Evolutionary conservation across 148 eudicot genomes (phyloP).

Genomic region (Linanthus parryae): DNA sequence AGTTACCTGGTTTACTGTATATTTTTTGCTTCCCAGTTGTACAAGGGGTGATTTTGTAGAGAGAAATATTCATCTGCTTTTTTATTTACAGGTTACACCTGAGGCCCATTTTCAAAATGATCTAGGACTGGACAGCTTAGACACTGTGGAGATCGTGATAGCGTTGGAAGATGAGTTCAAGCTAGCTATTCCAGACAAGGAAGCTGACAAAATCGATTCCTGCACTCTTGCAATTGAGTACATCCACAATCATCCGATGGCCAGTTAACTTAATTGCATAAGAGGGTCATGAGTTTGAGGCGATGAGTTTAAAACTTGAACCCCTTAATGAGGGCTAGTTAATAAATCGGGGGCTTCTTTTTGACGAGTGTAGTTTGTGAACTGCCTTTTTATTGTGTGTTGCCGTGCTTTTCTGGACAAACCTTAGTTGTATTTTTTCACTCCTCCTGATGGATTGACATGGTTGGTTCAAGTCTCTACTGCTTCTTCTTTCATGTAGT

Average conservation of each 20-base stretch:
- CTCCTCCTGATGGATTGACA: no score
- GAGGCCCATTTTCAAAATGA: slow-evolving; percentile 36
- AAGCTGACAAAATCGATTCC: slow-evolving; percentile 81
- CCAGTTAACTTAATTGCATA: slow-evolving; percentile 30
- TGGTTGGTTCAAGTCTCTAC: no score
- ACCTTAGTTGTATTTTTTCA: no score
- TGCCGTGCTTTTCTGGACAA: no score
- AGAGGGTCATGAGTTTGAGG: not conserved
- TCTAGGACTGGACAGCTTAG: slow-evolving; percentile 38
- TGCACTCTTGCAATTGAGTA: slow-evolving; percentile 72
- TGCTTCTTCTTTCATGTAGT: no score
- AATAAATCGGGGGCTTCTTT: not conserved
- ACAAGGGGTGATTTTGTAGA: no score
- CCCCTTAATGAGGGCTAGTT: no score
- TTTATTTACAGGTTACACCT: slow-evolving; percentile 24
- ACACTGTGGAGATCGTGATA: slow-evolving; percentile 46
- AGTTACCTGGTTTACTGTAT: no score
- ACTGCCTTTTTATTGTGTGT: no score
- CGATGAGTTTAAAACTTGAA: not conserved
- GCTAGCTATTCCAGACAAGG: slow-evolving; percentile 83
- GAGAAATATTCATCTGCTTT: no score
- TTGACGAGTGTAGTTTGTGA: no score
- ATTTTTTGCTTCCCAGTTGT: no score
- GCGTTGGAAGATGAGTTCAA: slow-evolving; percentile 88
- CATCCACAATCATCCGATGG: slow-evolving; percentile 75